These are phyloP conservation scores for Megacollybia marginata DNA, from an alignment of 768 basidiomycete genomes.

Conservation along the genomic window DNA sequence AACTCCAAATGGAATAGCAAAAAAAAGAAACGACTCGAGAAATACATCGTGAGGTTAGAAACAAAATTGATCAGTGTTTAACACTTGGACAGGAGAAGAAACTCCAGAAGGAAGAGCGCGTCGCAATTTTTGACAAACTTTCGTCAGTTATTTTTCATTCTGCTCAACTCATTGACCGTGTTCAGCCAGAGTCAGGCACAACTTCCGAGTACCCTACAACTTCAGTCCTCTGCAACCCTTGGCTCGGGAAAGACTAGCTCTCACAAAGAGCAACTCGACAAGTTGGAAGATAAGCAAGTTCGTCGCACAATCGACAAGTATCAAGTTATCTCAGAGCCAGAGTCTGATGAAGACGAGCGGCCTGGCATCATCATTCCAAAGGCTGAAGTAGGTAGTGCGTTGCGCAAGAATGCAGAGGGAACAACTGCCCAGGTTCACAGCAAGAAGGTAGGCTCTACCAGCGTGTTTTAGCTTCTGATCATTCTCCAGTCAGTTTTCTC, in stretches of 20 bases:
- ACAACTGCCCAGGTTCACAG: slow-evolving; percentile 7
- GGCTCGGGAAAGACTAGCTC: slow-evolving; percentile 66
- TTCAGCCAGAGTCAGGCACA: slow-evolving; percentile 72
- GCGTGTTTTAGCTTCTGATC: slow-evolving; percentile 2
- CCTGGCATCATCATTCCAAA: slow-evolving; percentile 2
- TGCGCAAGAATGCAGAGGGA: slow-evolving; percentile 52
- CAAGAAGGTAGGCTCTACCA: slow-evolving; percentile 32
- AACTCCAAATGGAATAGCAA: slow-evolving; percentile 73
- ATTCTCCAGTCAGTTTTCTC: slow-evolving; percentile 29
- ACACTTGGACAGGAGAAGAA: slow-evolving; percentile 67
- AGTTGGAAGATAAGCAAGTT: slow-evolving; percentile 51
- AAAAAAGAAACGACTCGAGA: slow-evolving; percentile 85
- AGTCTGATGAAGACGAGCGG: slow-evolving; percentile 23
- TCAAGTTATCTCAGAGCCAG: slow-evolving; percentile 25
- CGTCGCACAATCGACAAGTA: slow-evolving; percentile 21
- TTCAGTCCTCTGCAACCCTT: slow-evolving; percentile 79
- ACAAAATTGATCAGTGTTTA: not conserved
- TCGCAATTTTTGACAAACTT: slow-evolving; percentile 71
- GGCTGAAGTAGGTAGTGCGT: slow-evolving; percentile 49
- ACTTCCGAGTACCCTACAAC: slow-evolving; percentile 43
- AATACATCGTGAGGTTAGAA: slow-evolving; percentile 67
- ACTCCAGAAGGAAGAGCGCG: slow-evolving; percentile 82
- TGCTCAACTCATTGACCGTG: slow-evolving; percentile 14
- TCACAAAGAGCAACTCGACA: slow-evolving; percentile 52
- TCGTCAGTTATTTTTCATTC: slow-evolving; percentile 42